Evolutionary conservation across 345 rosid genomes (phyloP).

Genomic region (Brassica incana): DNA sequence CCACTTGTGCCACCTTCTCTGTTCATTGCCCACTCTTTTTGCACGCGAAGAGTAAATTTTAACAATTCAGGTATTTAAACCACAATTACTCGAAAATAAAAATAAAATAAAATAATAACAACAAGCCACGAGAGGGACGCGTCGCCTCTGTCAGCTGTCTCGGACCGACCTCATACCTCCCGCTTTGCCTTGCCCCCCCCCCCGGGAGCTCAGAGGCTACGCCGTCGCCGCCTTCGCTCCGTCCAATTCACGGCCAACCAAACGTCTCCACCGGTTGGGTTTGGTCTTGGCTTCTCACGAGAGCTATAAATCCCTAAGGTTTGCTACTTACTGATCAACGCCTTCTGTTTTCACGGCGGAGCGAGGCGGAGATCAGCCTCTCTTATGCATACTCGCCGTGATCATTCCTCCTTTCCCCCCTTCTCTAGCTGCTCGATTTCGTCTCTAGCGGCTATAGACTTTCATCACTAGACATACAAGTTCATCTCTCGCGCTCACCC

Average conservation of each 20-base stretch:
- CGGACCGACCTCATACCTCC: slow-evolving; percentile 40
- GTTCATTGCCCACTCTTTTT: background rate
- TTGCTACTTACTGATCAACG: slow-evolving; percentile 33
- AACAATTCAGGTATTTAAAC: background rate
- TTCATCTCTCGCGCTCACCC: slow-evolving; percentile 21
- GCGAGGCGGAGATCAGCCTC: slow-evolving; percentile 33
- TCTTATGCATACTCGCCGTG: slow-evolving; percentile 25
- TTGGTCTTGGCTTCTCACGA: slow-evolving; percentile 15
- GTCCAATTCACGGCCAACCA: slow-evolving; percentile 15
- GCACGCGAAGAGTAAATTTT: slow-evolving; percentile 8
- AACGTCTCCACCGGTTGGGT: slow-evolving; percentile 18
- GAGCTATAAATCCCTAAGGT: slow-evolving; percentile 28
- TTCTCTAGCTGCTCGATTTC: slow-evolving; percentile 20
- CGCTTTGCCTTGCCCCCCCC: slow-evolving; percentile 11
- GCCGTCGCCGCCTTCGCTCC: slow-evolving; percentile 18
- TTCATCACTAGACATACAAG: slow-evolving; percentile 9
- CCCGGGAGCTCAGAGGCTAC: slow-evolving; percentile 12
- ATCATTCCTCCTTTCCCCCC: slow-evolving; percentile 9
- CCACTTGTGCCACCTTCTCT: slow-evolving; percentile 13
- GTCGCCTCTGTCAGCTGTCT: slow-evolving; percentile 35
- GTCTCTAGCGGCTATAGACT: slow-evolving; percentile 18
- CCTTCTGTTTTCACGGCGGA: slow-evolving; percentile 13
- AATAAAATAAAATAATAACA: background rate
- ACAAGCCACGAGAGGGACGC: slow-evolving; percentile 22
- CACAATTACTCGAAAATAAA: background rate